A percentile compares a stretch with the other conserved stretches of the same genome.
These are phyloP conservation scores for Russula griseocarnosa DNA, from an alignment of 768 basidiomycete species.

Conservation along the genomic window DNA sequence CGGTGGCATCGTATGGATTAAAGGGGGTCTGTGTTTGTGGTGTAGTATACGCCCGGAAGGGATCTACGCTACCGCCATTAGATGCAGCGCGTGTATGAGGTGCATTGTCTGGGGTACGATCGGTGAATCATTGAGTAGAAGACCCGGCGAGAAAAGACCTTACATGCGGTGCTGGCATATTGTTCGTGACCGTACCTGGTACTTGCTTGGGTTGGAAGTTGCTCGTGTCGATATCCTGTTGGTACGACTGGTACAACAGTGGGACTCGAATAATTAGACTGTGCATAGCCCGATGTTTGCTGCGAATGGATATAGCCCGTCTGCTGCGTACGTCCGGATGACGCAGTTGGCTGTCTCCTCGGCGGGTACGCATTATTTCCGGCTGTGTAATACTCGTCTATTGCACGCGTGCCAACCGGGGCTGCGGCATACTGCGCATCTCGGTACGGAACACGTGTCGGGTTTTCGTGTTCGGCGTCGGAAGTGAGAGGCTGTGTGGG, in stretches of 20 bases:
- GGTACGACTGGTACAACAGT: constrained; percentile 32
- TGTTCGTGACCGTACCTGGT: constrained; percentile 26
- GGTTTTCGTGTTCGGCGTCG: constrained; percentile 47
- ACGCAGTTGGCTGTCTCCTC: constrained; percentile 30
- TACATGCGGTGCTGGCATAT: constrained; percentile 40
- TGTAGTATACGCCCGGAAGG: constrained; percentile 40
- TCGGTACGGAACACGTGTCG: constrained; percentile 26
- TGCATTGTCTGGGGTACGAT: constrained; percentile 45
- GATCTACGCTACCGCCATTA: constrained; percentile 41
- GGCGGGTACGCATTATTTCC: constrained; percentile 45
- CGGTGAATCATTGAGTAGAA: neutral
- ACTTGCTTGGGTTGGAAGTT: constrained; percentile 33
- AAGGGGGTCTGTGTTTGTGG: constrained; percentile 34
- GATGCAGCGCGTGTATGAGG: constrained; percentile 49
- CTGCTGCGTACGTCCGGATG: constrained; percentile 31
- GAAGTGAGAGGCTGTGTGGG: constrained; percentile 59
- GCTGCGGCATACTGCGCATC: constrained; percentile 61
- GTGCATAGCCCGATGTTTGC: constrained; percentile 42
- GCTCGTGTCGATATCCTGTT: constrained; percentile 34
- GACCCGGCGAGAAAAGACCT: constrained; percentile 1
- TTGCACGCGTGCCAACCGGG: constrained; percentile 58
- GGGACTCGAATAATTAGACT: constrained; percentile 36
- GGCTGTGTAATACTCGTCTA: constrained; percentile 66
- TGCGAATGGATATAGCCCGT: constrained; percentile 41
- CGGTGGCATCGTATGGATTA: constrained; percentile 41